A percentile compares a stretch with the other conserved stretches of the same genome.
Conservation (phyloP, 2,329 filamentous ascomycete species). For the Stenocarpella maydis region DNA sequence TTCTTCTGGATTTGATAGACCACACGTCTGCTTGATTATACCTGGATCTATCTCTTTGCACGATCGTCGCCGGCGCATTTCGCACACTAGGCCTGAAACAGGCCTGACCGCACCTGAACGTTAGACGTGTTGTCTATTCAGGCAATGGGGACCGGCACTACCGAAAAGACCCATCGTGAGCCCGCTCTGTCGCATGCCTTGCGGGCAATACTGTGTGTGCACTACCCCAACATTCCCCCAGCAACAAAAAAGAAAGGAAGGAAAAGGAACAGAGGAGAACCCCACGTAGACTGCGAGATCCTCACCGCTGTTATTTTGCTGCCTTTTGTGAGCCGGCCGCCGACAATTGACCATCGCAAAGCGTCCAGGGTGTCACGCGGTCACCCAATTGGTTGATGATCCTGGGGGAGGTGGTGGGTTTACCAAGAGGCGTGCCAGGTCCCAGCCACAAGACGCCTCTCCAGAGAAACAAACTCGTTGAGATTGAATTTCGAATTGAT, state of each 20-base stretch:
- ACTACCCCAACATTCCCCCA: neutral
- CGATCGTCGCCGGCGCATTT: slow-evolving; percentile 24
- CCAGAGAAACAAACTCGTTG: slow-evolving; percentile 8
- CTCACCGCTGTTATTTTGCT: slow-evolving; percentile 23
- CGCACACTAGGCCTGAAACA: slow-evolving; percentile 17
- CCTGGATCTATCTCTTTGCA: slow-evolving; percentile 19
- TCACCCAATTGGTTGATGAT: neutral
- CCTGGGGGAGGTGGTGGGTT: slow-evolving; percentile 7
- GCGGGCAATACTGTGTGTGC: slow-evolving; percentile 12
- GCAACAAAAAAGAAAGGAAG: too few species aligned
- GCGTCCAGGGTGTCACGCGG: neutral
- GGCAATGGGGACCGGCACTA: slow-evolving; percentile 22
- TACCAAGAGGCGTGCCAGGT: slow-evolving; percentile 17
- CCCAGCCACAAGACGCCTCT: slow-evolving; percentile 24
- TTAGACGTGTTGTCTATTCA: slow-evolving; percentile 17
- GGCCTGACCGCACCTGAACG: slow-evolving; percentile 7
- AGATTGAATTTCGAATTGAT: neutral
- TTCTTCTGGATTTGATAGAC: neutral
- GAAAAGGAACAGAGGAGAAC: too few species aligned
- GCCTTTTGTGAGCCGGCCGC: neutral
- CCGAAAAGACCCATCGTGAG: slow-evolving; percentile 17
- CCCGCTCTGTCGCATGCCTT: slow-evolving; percentile 25
- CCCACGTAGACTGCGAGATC: slow-evolving; percentile 5
- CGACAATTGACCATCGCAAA: neutral
- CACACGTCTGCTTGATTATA: neutral